These are phyloP conservation scores for Flueggea neowawraea DNA, from an alignment of 441 rosid species.

Conservation along the genomic window DNA sequence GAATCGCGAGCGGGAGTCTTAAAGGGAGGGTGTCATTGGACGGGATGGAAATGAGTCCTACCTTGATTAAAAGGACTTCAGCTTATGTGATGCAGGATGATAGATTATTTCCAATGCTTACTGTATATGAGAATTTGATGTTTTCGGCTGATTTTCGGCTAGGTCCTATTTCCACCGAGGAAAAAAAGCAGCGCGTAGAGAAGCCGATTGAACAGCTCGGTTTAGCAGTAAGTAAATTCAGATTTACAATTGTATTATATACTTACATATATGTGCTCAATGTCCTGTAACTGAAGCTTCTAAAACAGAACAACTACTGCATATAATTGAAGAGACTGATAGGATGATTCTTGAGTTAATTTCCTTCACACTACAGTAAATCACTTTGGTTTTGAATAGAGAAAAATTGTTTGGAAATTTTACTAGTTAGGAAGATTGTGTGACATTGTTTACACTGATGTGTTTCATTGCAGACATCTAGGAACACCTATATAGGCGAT, in stretches of 20 bases:
- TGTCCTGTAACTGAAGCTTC: too few relatives aligned
- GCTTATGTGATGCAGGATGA: conserved; percentile 76
- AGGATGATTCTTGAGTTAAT: too few relatives aligned
- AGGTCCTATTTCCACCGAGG: conserved; percentile 31
- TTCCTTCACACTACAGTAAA: too few relatives aligned
- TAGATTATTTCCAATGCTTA: conserved; percentile 59
- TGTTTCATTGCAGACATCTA: conserved; percentile 26
- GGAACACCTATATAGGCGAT: conserved; percentile 62
- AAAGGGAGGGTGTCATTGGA: conserved; percentile 50
- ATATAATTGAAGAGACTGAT: too few relatives aligned
- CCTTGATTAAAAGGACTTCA: conserved; percentile 56
- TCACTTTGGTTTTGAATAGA: too few relatives aligned
- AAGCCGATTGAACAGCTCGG: conserved; percentile 61
- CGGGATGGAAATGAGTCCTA: conserved; percentile 43
- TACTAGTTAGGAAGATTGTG: neutral
- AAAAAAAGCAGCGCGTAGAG: conserved; percentile 56
- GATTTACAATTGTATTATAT: too few relatives aligned
- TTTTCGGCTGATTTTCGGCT: conserved; percentile 68
- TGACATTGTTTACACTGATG: neutral
- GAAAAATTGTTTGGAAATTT: too few relatives aligned
- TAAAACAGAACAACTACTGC: too few relatives aligned
- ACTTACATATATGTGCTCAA: too few relatives aligned
- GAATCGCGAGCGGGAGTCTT: conserved; percentile 59
- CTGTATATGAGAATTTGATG: conserved; percentile 62
- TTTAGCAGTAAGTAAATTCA: conserved; percentile 32